A percentile compares a stretch with the other conserved stretches of the same genome.
These are phyloP conservation scores for Gyrodon lividus DNA, from an alignment of 768 basidiomycete species.

Conservation along the genomic window DNA sequence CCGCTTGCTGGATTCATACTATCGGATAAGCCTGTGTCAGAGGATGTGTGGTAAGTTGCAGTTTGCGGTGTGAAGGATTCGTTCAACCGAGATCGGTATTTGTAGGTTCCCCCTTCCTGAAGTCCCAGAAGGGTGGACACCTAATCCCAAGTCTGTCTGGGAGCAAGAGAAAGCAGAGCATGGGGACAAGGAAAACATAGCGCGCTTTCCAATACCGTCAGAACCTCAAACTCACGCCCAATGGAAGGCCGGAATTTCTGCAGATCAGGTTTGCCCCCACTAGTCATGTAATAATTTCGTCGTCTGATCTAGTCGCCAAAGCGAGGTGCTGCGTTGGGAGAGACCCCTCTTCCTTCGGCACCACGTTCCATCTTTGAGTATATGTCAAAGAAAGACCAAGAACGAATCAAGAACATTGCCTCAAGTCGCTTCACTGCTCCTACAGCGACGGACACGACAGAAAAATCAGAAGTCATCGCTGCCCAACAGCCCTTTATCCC, in stretches of 20 bases:
- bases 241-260: slow-evolving; percentile 62
- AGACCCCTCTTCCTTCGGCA: slow-evolving; percentile 64
- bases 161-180: slow-evolving; percentile 39
- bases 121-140: slow-evolving; percentile 80
- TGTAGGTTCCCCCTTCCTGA: slow-evolving; percentile 82
- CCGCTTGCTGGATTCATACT: slow-evolving; percentile 77
- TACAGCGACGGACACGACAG: slow-evolving; percentile 27
- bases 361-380: slow-evolving; percentile 91
- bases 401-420: slow-evolving; percentile 69
- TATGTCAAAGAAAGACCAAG: slow-evolving; percentile 88
- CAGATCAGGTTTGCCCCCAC: slow-evolving; percentile 60
- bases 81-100: slow-evolving; percentile 16
- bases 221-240: slow-evolving; percentile 39
- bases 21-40: slow-evolving; percentile 61
- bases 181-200: slow-evolving; percentile 46
- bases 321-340: slow-evolving; percentile 84
- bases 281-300: background rate
- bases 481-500: slow-evolving; percentile 46
- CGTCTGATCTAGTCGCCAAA: slow-evolving; percentile 32
- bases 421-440: slow-evolving; percentile 27
- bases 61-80: slow-evolving; percentile 9
- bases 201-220: slow-evolving; percentile 18
- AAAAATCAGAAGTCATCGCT: slow-evolving; percentile 25
- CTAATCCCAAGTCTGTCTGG: slow-evolving; percentile 83
- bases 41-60: slow-evolving; percentile 62